Evolutionary conservation across 2,329 filamentous ascomycete genomes (phyloP), one percentile per base, ranked within the genome.

Genomic region (Seiridium unicorne): DNA sequence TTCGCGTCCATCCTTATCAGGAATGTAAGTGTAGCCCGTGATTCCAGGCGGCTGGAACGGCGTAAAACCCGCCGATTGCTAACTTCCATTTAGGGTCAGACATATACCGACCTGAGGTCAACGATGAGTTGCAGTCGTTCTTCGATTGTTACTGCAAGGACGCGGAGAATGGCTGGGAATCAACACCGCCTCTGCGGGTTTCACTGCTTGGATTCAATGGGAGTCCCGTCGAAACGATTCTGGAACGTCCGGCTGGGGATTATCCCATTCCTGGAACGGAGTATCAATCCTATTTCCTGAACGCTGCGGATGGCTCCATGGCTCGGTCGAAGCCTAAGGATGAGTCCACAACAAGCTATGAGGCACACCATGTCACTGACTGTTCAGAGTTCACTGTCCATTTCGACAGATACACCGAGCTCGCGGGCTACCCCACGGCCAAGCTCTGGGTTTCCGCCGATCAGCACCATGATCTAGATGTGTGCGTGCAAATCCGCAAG

Each of bases 401-500:
- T 6, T 62, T 62, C 40, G 53, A 59, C 55, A 18, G 13, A 3
- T 40, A 49, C 4, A 58, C 61, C 31, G 53, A 48, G 5, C 47
- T 62, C 11, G 49, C 49, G 8, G 61, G 61, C 26, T 59, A 59
- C 8, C 48, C 49, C 13, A 55, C 11, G 7, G 44, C 51, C 9
- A 57, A 48, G 5, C 57, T 68, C 4, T 62, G 55, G 44, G 62
- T 69, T 48, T 68, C 62, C 5, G 59, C 42, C 34, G 34, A 58
- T 2, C 40, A 60, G 34, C 44, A 58, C 4, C 53, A 63, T 18
- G 66, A 69, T 10, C 51, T 69, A 7, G 67, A 69, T 48, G 65
- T 70, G 1, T 53, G 56, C 1, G 62, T 67, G 8, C 67, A 69
- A 34, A 59, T 69, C 11, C 65, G 66, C 38, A 70, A 70, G 32